These are phyloP conservation scores for Cryptococcus sp. DNA, from an alignment of 1,284 basidiomycete species.

Conservation along the genomic window DNA sequence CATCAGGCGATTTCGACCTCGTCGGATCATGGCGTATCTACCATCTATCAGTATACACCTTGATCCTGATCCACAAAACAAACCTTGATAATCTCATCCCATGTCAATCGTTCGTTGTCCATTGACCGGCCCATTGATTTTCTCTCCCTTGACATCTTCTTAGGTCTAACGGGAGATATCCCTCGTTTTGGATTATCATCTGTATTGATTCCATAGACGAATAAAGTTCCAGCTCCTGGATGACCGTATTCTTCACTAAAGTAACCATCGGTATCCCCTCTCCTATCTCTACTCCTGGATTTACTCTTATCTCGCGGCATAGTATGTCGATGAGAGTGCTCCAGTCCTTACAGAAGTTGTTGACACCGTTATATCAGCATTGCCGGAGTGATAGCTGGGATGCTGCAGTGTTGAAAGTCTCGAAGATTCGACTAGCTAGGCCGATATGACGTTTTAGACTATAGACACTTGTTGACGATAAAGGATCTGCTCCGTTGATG, in stretches of 20 bases:
- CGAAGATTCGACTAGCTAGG: too few relatives aligned
- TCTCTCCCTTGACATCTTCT: neutral
- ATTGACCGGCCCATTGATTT: neutral
- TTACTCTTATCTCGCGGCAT: neutral
- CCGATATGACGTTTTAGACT: too few relatives aligned
- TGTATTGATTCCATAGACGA: neutral
- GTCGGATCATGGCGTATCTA: neutral
- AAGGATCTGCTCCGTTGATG: too few relatives aligned
- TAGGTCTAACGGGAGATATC: neutral
- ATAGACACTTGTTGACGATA: too few relatives aligned
- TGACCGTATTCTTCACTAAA: neutral
- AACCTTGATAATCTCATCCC: slow-evolving; percentile 12
- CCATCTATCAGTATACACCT: neutral
- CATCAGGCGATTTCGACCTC: slow-evolving; percentile 31
- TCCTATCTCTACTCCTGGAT: neutral
- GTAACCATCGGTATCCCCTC: neutral
- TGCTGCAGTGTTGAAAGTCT: too few relatives aligned
- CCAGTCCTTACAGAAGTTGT: too few relatives aligned
- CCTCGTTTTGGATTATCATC: neutral
- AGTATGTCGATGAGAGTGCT: too few relatives aligned
- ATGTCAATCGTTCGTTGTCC: slow-evolving; percentile 2
- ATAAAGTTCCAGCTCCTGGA: slow-evolving; percentile 1
- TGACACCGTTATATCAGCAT: too few relatives aligned
- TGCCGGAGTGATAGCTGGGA: too few relatives aligned
- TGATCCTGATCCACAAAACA: neutral